These are phyloP conservation scores for Vanderwaltozyma yarrowii DNA, from an alignment of 805 yeast species.

Conservation along the genomic window DNA sequence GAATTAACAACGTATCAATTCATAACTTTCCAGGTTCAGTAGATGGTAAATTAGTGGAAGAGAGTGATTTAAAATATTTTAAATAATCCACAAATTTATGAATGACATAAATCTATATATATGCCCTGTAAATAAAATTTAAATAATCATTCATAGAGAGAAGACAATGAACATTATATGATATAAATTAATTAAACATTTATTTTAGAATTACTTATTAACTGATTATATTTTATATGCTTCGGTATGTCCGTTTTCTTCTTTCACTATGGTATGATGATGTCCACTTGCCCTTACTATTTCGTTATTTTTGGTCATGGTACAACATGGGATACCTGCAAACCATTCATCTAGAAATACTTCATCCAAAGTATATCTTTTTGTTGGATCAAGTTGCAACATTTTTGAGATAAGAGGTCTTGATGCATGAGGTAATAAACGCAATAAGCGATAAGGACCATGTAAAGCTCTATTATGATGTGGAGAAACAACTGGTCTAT, in stretches of 20 bases:
- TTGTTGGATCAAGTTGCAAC: conserved; percentile 48
- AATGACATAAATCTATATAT: too few relatives aligned
- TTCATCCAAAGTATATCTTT: conserved; percentile 58
- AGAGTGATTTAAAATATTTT: neutral
- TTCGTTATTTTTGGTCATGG: conserved; percentile 33
- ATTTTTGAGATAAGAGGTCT: conserved; percentile 64
- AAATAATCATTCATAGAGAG: too few relatives aligned
- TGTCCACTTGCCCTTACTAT: conserved; percentile 39
- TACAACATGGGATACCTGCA: conserved; percentile 48
- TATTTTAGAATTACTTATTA: too few relatives aligned
- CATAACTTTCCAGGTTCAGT: conserved; percentile 20
- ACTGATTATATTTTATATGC: conserved; percentile 1
- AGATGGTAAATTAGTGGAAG: conserved; percentile 2
- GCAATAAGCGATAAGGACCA: conserved; percentile 74
- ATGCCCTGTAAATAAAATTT: neutral
- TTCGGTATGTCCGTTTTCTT: conserved; percentile 18
- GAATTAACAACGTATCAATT: conserved; percentile 20
- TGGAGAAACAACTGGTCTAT: neutral
- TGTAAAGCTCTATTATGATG: conserved; percentile 33
- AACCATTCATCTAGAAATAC: conserved; percentile 66
- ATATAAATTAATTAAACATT: too few relatives aligned
- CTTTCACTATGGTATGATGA: conserved; percentile 40
- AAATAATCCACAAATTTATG: too few relatives aligned
- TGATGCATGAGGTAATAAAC: conserved; percentile 73
- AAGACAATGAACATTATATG: too few relatives aligned